Evolutionary conservation across 2,329 filamentous ascomycete genomes (phyloP).

Genomic region (Colletotrichum nymphaeae): DNA sequence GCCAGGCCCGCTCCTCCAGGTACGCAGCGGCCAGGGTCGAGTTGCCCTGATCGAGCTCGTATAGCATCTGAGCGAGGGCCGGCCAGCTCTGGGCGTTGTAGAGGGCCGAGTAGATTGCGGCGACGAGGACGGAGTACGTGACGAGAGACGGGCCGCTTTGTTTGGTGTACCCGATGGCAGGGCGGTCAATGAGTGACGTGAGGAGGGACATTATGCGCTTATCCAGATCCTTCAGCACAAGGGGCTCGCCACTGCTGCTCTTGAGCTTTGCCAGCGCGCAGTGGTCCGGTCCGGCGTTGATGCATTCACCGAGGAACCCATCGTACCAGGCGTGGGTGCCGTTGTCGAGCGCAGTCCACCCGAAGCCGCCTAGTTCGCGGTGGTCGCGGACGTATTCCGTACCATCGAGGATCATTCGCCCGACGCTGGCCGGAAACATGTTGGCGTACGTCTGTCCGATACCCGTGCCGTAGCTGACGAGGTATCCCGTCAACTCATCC

Average conservation of each 20-base stretch:
- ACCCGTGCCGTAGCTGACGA: constrained; percentile 63
- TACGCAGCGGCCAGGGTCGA: constrained; percentile 52
- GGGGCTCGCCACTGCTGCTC: constrained; percentile 39
- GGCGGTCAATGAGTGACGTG: constrained; percentile 49
- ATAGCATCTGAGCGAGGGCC: constrained; percentile 52
- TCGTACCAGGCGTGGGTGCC: constrained; percentile 61
- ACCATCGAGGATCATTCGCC: constrained; percentile 61
- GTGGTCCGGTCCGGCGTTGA: constrained; percentile 57
- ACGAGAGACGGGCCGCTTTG: constrained; percentile 55
- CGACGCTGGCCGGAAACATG: constrained; percentile 61
- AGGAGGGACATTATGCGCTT: constrained; percentile 53
- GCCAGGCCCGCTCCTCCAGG: constrained; percentile 52
- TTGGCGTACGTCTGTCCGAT: constrained; percentile 64
- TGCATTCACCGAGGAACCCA: constrained; percentile 62
- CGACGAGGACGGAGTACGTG: constrained; percentile 57
- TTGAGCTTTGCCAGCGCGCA: constrained; percentile 55
- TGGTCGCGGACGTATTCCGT: constrained; percentile 60
- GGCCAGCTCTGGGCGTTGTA: constrained; percentile 59
- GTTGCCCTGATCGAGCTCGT: constrained; percentile 57
- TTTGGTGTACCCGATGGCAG: constrained; percentile 51
- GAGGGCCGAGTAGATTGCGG: constrained; percentile 52
- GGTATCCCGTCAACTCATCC: constrained; percentile 59
- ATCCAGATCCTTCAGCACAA: constrained; percentile 50
- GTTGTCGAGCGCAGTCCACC: constrained; percentile 60
- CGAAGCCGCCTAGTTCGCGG: constrained; percentile 57